Evolutionary conservation across 2,329 filamentous ascomycete species (phyloP), one percentile per base, ranked within the genome.

Genomic region (Claviceps fusiformis): DNA sequence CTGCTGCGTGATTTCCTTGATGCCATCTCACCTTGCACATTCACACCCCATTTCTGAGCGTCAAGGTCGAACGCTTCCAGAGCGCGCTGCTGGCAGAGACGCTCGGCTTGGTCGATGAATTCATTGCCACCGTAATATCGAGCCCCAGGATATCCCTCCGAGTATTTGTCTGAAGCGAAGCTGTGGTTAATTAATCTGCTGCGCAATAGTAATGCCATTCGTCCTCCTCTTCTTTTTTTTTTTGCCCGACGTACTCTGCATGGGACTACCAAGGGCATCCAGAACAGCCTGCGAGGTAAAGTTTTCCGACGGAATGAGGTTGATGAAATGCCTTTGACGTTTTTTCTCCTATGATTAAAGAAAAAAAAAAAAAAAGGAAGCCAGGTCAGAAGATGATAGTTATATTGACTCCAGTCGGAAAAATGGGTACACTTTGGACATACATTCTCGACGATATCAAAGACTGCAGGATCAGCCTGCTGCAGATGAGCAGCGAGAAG

Each of bases 271-370:
- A 58, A 95, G 77, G 39, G 90, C 89, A 77, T 95, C 90, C 55
- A 95, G 80, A 24, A 95, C 90, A 35, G 90, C 89, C 70, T 95
- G 88, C 8, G 90, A 95, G 31, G 90, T 95, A 67, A 95, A 95
- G 75, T 95, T 95, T 73, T 95, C 90, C 7, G 90, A 95, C 24
- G 90, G 90, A 62, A 95, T 95, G 56, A 95, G 78, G 72, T 97
- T 97, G 75, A 98, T 95, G 67, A 96, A 98, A 71, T 97, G 90
- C 73, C 95, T 95, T 72, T 98, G 93, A 62, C 93, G 82, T 62
- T 80, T 81, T 81, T 97, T 97, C 77, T 98, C 93, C 89, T 95
- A 41, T 35, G 37, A n/a, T n/a, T n/a, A 35, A 24, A 45, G 13
- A 24, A 37, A 13, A 37, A 37, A 10, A 11, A 41, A 17, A 17